Conservation (phyloP, 371 early-diverging fungal species). For the Rhizomucor miehei region DNA sequence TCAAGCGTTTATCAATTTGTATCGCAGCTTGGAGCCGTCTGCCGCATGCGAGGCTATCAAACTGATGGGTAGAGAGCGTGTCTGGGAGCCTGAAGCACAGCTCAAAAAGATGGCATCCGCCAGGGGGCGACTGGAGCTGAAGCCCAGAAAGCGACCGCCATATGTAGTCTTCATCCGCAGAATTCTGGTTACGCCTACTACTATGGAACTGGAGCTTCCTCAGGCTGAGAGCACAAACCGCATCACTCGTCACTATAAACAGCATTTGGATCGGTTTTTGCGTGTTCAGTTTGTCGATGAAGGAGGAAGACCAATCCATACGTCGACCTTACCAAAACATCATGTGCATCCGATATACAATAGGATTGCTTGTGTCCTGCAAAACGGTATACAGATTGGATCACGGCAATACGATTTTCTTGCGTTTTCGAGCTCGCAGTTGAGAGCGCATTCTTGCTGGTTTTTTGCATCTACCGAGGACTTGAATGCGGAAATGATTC, state of each 20-base stretch:
- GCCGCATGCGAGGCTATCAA: slow-evolving; percentile 4
- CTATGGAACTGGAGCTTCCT: slow-evolving; percentile 50
- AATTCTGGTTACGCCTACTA: slow-evolving; percentile 58
- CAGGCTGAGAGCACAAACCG: slow-evolving; percentile 59
- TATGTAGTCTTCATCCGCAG: slow-evolving; percentile 7
- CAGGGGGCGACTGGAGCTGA: not conserved
- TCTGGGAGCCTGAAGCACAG: slow-evolving; percentile 27
- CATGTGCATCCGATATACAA: slow-evolving; percentile 30
- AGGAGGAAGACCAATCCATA: slow-evolving; percentile 30
- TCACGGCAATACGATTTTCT: slow-evolving; percentile 63
- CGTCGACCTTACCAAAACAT: slow-evolving; percentile 5
- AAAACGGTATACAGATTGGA: slow-evolving; percentile 56
- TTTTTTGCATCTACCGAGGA: slow-evolving; percentile 47
- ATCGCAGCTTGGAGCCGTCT: slow-evolving; percentile 1
- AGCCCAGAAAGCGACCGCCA: slow-evolving; percentile 3
- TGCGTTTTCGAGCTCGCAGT: slow-evolving; percentile 62
- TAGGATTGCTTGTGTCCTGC: slow-evolving; percentile 43
- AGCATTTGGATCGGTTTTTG: slow-evolving; percentile 57
- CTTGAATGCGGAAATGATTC: slow-evolving; percentile 45
- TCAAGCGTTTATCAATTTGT: not conserved
- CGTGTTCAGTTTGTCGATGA: slow-evolving; percentile 78
- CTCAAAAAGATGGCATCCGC: slow-evolving; percentile 6
- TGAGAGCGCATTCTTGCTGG: slow-evolving; percentile 72
- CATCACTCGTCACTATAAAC: slow-evolving; percentile 47
- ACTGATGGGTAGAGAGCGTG: slow-evolving; percentile 26